Base-by-base conservation (phyloP, 495 filamentous ascomycete species). In the Rhizodiscina lignyota region DNA sequence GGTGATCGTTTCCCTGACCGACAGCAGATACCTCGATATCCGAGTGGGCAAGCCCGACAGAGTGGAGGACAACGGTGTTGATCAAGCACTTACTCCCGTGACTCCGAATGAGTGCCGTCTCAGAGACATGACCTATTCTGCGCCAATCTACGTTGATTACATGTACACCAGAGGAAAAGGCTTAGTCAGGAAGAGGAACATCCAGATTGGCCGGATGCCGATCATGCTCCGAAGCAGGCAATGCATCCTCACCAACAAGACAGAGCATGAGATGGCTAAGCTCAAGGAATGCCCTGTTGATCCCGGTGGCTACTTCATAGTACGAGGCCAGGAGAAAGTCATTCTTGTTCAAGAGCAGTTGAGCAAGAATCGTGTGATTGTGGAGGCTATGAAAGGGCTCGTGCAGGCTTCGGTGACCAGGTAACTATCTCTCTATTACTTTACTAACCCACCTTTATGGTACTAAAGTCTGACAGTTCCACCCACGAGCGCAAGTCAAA, bases 291-390 rank as follows among this genome's bases (percentile, higher is more conserved):
- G 89, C 50, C 79, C 89, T 2, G 63, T 96, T 18, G 89, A 99
- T 56, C 89, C 91, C 1, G 89, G 89, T 36, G 89, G 89, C 19
- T 99, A 99, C 55, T 99, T 99, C 50, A 82, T 84, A 39, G 71
- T 82, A 31, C 70, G 74, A 43, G 79, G 79, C 5, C 80, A 78
- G 32, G 89, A 99, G 48, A 96, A 96, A 62, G 89, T 96, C 33
- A 96, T 99, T 50, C 68, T 99, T 11, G 86, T 96, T 22, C 89
- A 96, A 54, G 89, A 99, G 46, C 89, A 96, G 55, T 61, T 96
- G 51, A 96, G 87, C 65, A 96, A 96, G 64, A 99, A 99, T 58
- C 69, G 89, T 61, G 83, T 96, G 39, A 93, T 99, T 50, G 85
- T 99, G 5, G 91, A 99, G 55, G 72, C 77, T 27, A 86, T 87